A percentile compares a stretch with the other conserved stretches of the same genome.
phyloP scores from a whole-genome alignment of 257 asterid species.

The Rehmannia glutinosa region DNA sequence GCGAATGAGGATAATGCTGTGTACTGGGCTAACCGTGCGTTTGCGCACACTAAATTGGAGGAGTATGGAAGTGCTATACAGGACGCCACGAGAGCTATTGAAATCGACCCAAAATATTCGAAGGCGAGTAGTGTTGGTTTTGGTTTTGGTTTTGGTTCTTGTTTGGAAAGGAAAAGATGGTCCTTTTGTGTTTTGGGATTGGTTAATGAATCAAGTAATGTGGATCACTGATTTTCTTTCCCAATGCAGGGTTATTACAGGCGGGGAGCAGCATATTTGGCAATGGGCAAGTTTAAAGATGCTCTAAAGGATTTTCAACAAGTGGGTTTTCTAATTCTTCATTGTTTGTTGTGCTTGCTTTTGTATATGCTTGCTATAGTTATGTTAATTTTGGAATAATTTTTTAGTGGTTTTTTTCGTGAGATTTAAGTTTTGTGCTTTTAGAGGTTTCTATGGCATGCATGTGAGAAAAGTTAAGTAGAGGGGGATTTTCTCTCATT shows the following conservation, averaged over 20 bases:
- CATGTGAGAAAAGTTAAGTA: not conserved
- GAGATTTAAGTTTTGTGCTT: not conserved
- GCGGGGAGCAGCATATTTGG: conserved; percentile 87
- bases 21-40: conserved; percentile 95
- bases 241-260: conserved; percentile 79
- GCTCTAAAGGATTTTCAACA: conserved; percentile 93
- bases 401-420: not conserved
- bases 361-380: conserved; percentile 12
- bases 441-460: not conserved
- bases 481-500: not conserved
- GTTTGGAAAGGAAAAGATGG: not conserved
- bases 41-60: conserved; percentile 90
- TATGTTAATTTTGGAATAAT: too few relatives aligned
- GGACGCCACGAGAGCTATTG: conserved; percentile 81
- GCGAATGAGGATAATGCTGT: conserved; percentile 66
- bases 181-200: conserved; percentile 7
- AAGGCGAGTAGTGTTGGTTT: conserved; percentile 42
- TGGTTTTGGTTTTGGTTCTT: conserved; percentile 34
- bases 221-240: conserved; percentile 11
- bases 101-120: conserved; percentile 78
- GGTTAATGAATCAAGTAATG: not conserved
- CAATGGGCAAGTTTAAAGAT: conserved; percentile 91
- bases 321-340: conserved; percentile 31
- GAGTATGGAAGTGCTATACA: conserved; percentile 94
- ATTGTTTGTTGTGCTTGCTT: not conserved